Evolutionary conservation across 495 filamentous ascomycete genomes (phyloP), one percentile per base, ranked within the genome.

Genomic region (Immersiella caudata): DNA sequence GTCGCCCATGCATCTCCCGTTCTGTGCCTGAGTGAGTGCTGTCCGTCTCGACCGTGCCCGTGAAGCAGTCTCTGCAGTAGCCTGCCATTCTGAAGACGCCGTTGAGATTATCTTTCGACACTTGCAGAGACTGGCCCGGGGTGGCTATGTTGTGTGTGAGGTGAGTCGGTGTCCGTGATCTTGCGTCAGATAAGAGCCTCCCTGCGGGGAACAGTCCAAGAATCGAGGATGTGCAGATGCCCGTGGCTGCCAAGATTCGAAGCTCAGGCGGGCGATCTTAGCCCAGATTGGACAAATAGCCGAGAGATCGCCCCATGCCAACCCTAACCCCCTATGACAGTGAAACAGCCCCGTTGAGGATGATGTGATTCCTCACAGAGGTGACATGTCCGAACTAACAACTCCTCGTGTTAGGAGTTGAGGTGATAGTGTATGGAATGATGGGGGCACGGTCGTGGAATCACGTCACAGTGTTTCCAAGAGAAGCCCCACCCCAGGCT

Each of bases 1-100:
- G 60, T 12, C 86, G 68, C 20, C 83, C 79, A 68, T 88, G 81
- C 62, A 89, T 40, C 16, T 62, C 71, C 9, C 66, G 58, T 22
- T 71, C 74, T 1, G 65, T 67, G 16, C 80, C 80, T 1, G 59
- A 52, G 2, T 76, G 79, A 18, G 36, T 58, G 51, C 64, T 68
- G 40, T 76, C 71, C 20, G 68, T 68, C 5, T 68, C 68, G 62
- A 73, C 51, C 9, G 72, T 76, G 52, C 75, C 74, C 11, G 65
- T 65, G 68, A 76, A 78, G 65, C 75, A 76, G 21, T 76, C 67
- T 62, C 36, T 50, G 36, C 60, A 62, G 60, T 46, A 62, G 33
- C 60, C 60, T 21, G 60, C 60, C 60, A 62, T 62, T 12, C 12
- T 46, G 24, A 16, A 35, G 11, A 14, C 2, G 16, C 5, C 16